Evolutionary conservation across 2,329 filamentous ascomycete genomes (phyloP), one percentile per base, ranked within the genome.

Genomic region (Exophiala sp.): DNA sequence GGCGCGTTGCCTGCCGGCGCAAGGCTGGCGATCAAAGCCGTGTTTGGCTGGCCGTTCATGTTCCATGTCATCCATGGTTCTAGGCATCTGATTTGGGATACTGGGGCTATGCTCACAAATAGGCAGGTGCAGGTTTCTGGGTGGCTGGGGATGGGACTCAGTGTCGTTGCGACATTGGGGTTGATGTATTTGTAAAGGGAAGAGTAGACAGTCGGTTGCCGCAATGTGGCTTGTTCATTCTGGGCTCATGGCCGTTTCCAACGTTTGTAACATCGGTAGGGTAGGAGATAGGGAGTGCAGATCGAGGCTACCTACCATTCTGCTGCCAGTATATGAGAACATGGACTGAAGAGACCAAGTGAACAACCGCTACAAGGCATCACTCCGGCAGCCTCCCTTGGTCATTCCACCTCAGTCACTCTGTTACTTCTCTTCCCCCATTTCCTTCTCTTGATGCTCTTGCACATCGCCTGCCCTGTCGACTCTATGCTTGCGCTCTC

Each of bases 11-110:
- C 82, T 1, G 50, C 78, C 3, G 70, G 71, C 16, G 71, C 73
- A 22, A 83, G 86, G 73, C 60, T 82, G 18, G 60, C 67, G 16
- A 63, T 81, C 18, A 87, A 87, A 71, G 67, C 74, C 37, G 63
- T 70, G 19, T 62, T 82, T 42, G 80, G 81, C n/a, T 67, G 80
- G 58, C 81, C 82, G 3, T 86, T 87, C 66, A 79, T 79, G 45
- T 86, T 78, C 68, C 83, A 87, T 67, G 68, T 65, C 56, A 71
- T 83, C 61, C 85, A 85, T 64, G 83, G 83, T 10, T 23, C 86
- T 19, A 78, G 83, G 64, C 83, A 87, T 77, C 72, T 87, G 73
- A 64, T 74, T 13, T 87, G 83, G 83, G 83, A 87, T 72, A 68
- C 77, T 32, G 81, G 80, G 43, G 71, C 71, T 60, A 73, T 75